These are phyloP conservation scores for Rhynchosporium graminicola DNA, from an alignment of 2,329 filamentous ascomycete species.

Conservation along the genomic window DNA sequence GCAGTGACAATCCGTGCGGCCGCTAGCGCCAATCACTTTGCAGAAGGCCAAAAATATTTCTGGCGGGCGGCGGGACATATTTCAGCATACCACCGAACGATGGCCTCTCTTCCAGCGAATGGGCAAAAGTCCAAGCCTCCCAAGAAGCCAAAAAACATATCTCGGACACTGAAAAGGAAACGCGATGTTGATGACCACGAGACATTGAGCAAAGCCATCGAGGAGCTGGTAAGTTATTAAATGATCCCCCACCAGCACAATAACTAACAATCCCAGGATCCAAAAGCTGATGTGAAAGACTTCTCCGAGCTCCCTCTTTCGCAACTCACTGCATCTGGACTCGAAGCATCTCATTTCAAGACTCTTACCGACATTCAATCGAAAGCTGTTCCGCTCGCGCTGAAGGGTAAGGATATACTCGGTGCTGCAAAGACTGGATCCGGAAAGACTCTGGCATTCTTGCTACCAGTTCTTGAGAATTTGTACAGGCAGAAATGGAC, in stretches of 20 bases:
- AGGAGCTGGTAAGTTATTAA: conserved; percentile 36
- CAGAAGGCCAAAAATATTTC: conserved; percentile 2
- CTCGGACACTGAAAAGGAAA: conserved; percentile 39
- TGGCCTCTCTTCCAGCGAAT: conserved; percentile 12
- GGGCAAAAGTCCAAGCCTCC: conserved; percentile 12
- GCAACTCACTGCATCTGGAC: conserved; percentile 72
- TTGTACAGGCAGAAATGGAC: conserved; percentile 88
- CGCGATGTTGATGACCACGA: conserved; percentile 38
- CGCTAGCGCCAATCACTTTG: not conserved
- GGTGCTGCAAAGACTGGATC: conserved; percentile 95
- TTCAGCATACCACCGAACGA: not conserved
- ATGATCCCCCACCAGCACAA: conserved; percentile 4
- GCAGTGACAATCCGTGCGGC: not conserved
- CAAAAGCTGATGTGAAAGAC: conserved; percentile 49
- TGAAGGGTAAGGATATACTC: conserved; percentile 85
- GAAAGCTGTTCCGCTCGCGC: conserved; percentile 81
- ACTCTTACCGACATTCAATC: conserved; percentile 89
- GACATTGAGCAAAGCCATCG: conserved; percentile 37
- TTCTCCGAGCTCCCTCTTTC: conserved; percentile 89
- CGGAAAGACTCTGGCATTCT: conserved; percentile 91
- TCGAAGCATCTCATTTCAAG: conserved; percentile 86
- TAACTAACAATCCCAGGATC: conserved; percentile 35
- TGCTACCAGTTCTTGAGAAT: conserved; percentile 90
- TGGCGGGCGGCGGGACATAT: not conserved
- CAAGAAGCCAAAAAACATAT: conserved; percentile 10